Percentiles rank a stretch among this genome's conserved stretches.
Evolutionary conservation across 1,284 basidiomycete genomes (phyloP).

Genomic region (Trametes hirsuta): DNA sequence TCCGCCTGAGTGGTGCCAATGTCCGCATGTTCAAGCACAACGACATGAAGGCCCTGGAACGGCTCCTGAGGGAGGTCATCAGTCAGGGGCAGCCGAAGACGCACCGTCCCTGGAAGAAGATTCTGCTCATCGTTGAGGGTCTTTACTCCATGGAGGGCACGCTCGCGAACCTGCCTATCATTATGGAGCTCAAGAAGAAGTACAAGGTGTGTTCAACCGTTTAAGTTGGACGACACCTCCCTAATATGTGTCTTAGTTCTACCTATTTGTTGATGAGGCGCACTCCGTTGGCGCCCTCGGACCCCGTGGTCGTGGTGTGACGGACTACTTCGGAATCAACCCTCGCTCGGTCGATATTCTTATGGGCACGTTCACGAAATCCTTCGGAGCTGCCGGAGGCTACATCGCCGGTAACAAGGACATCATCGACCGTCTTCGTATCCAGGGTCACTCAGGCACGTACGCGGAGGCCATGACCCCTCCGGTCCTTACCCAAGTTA

Average conservation of each 20-base stretch:
- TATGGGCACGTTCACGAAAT: slow-evolving; percentile 99
- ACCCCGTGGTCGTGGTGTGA: slow-evolving; percentile 91
- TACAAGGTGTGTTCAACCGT: slow-evolving; percentile 77
- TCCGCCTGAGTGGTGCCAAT: slow-evolving; percentile 86
- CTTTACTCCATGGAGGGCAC: slow-evolving; percentile 99
- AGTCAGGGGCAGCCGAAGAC: slow-evolving; percentile 97
- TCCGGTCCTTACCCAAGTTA: slow-evolving; percentile 88
- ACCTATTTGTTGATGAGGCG: slow-evolving; percentile 95
- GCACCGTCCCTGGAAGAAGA: slow-evolving; percentile 99
- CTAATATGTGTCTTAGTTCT: slow-evolving; percentile 65
- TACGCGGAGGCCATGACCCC: slow-evolving; percentile 95
- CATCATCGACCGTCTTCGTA: slow-evolving; percentile 82
- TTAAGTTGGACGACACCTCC: neutral
- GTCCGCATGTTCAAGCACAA: slow-evolving; percentile 98
- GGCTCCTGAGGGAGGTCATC: slow-evolving; percentile 87
- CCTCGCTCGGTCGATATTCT: slow-evolving; percentile 88
- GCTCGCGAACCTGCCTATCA: slow-evolving; percentile 80
- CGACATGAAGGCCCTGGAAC: slow-evolving; percentile 86
- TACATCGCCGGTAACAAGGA: slow-evolving; percentile 89
- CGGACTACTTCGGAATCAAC: slow-evolving; percentile 92
- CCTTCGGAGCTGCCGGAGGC: slow-evolving; percentile 96
- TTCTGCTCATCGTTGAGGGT: slow-evolving; percentile 93
- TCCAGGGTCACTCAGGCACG: slow-evolving; percentile 82
- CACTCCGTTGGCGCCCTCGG: slow-evolving; percentile 97
- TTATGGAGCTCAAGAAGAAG: slow-evolving; percentile 90